These are phyloP conservation scores for Termitomyces eurrhizus DNA, from an alignment of 768 basidiomycete species.

Conservation along the genomic window DNA sequence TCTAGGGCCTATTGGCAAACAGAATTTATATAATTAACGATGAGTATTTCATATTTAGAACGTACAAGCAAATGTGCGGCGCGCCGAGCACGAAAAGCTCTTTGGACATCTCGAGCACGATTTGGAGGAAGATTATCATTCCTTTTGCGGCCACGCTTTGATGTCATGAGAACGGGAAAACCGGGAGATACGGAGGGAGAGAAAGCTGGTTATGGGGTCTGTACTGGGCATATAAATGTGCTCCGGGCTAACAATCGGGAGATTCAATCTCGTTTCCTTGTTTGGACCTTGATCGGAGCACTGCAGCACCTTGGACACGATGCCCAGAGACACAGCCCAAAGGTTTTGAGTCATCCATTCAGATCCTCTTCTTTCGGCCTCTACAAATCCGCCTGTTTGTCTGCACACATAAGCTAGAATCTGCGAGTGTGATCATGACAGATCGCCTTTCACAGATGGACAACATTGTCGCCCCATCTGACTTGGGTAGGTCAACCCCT, in stretches of 20 bases:
- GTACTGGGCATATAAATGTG: constrained; percentile 39
- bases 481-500: neutral
- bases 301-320: constrained; percentile 7
- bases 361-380: constrained; percentile 6
- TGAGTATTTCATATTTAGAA: constrained; percentile 36
- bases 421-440: neutral
- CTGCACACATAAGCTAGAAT: neutral
- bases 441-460: constrained; percentile 1
- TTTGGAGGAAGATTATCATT: constrained; percentile 78
- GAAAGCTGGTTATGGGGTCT: constrained; percentile 20
- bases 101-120: constrained; percentile 83
- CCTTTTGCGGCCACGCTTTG: constrained; percentile 83
- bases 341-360: neutral
- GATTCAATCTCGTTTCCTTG: constrained; percentile 24
- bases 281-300: constrained; percentile 17
- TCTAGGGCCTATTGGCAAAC: constrained; percentile 64
- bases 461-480: neutral
- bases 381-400: constrained; percentile 2
- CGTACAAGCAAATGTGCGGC: constrained; percentile 81
- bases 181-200: constrained; percentile 22
- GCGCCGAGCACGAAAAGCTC: constrained; percentile 85
- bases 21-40: constrained; percentile 27
- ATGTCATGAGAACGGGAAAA: constrained; percentile 56
- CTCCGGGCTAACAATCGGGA: constrained; percentile 28
- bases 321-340: neutral